Base-by-base conservation (phyloP, 345 rosid species). In the Capsella bursapastoris region DNA sequence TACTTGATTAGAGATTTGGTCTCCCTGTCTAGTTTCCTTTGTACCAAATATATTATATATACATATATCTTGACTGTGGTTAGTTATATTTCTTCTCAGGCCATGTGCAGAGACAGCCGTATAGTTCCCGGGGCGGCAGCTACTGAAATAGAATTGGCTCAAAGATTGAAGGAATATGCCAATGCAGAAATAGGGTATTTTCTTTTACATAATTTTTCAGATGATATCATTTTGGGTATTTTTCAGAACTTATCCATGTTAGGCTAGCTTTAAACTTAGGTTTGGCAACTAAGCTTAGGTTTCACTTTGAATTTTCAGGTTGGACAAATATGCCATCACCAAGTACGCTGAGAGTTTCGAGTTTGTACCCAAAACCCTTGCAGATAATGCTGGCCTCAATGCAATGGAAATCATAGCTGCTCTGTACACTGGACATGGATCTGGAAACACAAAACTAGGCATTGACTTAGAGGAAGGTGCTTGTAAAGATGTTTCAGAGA, bases 51-150 rank as follows among this genome's bases (percentile, higher is more conserved):
- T 68, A 31, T 31, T 50, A 53, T 74, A 16, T 45, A 15, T 50
- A 53, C 66, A 16, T 45, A 15, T 11, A 16, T 6, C 18, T 15
- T 67, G 34, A 57, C 10, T 62, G 25, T 14, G 48, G 40, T 14
- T 73, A 40, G 47, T 61, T 40, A n/a, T 16, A 47, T 47, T 29
- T 57, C 38, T 78, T 64, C 41, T 47, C 86, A 96, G 98, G 96
- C 98, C 50, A 96, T 92, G 98, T 96, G 98, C 82, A 96, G 86
- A 85, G 98, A 96, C 71, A 90, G 98, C 70, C 94, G 99, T 59
- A 86, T 82, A 3, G 83, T 92, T 56, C 98, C 98, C 51, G 98
- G 97, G 76, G 99, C 93, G 74, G 96, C 98, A 51, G 98, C 97
- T 64, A 87, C 98, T 8, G 99, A 96, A 79, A 92, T 92, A 57